These are phyloP conservation scores for Coniophora puteana DNA, from an alignment of 1,284 basidiomycete genomes.

Conservation along the genomic window DNA sequence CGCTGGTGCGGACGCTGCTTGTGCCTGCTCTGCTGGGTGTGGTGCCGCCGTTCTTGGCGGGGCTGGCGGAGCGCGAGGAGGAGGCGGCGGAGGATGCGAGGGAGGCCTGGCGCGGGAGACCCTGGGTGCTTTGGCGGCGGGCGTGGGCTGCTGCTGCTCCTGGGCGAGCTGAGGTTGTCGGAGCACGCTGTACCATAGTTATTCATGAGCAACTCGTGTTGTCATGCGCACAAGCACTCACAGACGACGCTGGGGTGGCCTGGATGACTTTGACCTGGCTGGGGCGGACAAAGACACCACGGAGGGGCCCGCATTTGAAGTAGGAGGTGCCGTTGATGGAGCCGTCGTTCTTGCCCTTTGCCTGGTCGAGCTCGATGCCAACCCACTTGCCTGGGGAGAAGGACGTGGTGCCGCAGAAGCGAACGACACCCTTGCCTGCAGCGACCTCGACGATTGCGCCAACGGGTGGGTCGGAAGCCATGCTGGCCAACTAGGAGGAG, in stretches of 20 bases:
- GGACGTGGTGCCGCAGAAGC: conserved; percentile 82
- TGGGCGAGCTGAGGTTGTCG: too few relatives aligned
- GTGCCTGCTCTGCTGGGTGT: conserved; percentile 10
- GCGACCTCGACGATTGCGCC: conserved; percentile 73
- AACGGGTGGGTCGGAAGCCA: conserved; percentile 38
- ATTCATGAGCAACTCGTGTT: too few relatives aligned
- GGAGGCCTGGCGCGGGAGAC: conserved; percentile 32
- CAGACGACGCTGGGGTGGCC: conserved; percentile 36
- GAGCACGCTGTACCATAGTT: too few relatives aligned
- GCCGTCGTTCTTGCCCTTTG: conserved; percentile 95
- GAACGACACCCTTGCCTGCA: conserved; percentile 79
- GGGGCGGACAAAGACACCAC: conserved; percentile 91
- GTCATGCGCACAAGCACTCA: conserved; percentile 16
- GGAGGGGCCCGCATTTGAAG: conserved; percentile 74
- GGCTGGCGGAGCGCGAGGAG: conserved; percentile 40
- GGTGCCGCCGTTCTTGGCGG: too few relatives aligned
- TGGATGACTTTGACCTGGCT: conserved; percentile 76
- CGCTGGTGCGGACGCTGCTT: conserved; percentile 8
- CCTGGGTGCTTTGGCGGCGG: conserved; percentile 35
- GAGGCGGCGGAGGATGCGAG: conserved; percentile 30
- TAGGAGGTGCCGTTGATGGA: conserved; percentile 81
- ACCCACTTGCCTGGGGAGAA: conserved; percentile 94
- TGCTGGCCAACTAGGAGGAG: conserved; percentile 6
- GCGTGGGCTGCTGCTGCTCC: too few relatives aligned
- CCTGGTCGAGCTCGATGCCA: conserved; percentile 83